Conservation (phyloP, 2,329 filamentous ascomycete genomes). For the Onygena corvina region DNA sequence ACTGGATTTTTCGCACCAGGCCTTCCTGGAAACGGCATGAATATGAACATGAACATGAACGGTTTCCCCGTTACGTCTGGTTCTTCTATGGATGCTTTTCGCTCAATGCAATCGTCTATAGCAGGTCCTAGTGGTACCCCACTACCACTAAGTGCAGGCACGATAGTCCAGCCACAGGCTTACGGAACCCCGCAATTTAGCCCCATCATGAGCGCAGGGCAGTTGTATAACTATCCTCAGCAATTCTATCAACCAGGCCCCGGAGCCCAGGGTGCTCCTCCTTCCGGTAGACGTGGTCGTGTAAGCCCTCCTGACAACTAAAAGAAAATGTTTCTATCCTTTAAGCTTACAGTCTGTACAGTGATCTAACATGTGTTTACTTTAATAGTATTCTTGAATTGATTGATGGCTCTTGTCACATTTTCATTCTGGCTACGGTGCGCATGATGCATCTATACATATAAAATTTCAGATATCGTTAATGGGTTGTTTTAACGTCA, state of each 20-base stretch:
- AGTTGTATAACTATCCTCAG: slow-evolving; percentile 44
- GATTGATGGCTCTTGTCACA: slow-evolving; percentile 1
- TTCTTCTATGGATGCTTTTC: slow-evolving; percentile 29
- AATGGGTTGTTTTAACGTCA: background rate
- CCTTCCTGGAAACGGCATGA: slow-evolving; percentile 25
- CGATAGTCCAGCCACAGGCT: slow-evolving; percentile 39
- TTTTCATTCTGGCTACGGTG: slow-evolving; percentile 2
- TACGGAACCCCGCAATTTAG: slow-evolving; percentile 36
- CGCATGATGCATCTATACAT: slow-evolving; percentile 8
- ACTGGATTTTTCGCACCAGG: slow-evolving; percentile 37
- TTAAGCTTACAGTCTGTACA: background rate
- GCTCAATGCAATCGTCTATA: slow-evolving; percentile 30
- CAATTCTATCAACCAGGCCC: slow-evolving; percentile 38
- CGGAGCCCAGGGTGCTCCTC: slow-evolving; percentile 33
- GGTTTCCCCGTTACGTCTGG: slow-evolving; percentile 31
- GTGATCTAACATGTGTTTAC: background rate
- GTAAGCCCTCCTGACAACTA: slow-evolving; percentile 29
- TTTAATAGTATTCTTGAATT: slow-evolving; percentile 4
- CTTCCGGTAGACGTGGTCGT: slow-evolving; percentile 43
- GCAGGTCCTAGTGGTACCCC: slow-evolving; percentile 25
- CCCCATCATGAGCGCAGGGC: slow-evolving; percentile 32
- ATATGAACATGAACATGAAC: slow-evolving; percentile 27
- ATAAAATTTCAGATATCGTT: background rate
- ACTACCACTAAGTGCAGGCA: slow-evolving; percentile 29
- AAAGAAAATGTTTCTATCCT: background rate